Evolutionary conservation across 2,329 filamentous ascomycete species (phyloP).

Genomic region (Cercospora janseana): DNA sequence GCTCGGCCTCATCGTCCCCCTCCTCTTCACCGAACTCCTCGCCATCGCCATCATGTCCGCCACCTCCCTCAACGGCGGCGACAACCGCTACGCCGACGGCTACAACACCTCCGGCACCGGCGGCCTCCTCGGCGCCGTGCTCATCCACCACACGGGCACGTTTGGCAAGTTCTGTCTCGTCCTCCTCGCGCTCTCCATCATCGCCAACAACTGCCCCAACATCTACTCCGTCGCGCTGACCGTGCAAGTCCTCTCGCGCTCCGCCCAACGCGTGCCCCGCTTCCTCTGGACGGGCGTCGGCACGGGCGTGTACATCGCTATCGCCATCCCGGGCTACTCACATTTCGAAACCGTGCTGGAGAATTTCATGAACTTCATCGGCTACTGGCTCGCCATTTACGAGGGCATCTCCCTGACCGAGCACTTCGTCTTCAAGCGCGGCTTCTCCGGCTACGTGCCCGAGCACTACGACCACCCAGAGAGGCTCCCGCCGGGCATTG

Average conservation of each 20-base stretch:
- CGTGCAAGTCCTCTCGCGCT: conserved; percentile 62
- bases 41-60: conserved; percentile 69
- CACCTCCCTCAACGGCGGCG: conserved; percentile 52
- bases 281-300: conserved; percentile 65
- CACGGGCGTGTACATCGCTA: conserved; percentile 63
- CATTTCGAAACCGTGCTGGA: conserved; percentile 64
- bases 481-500: conserved; percentile 62
- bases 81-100: conserved; percentile 56
- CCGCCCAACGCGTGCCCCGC: conserved; percentile 61
- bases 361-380: conserved; percentile 63
- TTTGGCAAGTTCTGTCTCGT: conserved; percentile 69
- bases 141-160: conserved; percentile 60
- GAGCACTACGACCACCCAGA: conserved; percentile 58
- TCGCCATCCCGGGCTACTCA: conserved; percentile 67
- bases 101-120: conserved; percentile 61
- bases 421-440: conserved; percentile 66
- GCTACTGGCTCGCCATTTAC: conserved; percentile 75
- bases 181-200: conserved; percentile 45
- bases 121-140: conserved; percentile 64
- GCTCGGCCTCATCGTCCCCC: conserved; percentile 65
- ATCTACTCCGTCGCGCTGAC: conserved; percentile 66
- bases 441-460: conserved; percentile 59
- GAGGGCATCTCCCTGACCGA: conserved; percentile 64
- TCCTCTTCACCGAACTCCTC: conserved; percentile 72
- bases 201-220: conserved; percentile 49